phyloP scores from a whole-genome alignment of 345 rosid species.

The Moringa oleifera region DNA sequence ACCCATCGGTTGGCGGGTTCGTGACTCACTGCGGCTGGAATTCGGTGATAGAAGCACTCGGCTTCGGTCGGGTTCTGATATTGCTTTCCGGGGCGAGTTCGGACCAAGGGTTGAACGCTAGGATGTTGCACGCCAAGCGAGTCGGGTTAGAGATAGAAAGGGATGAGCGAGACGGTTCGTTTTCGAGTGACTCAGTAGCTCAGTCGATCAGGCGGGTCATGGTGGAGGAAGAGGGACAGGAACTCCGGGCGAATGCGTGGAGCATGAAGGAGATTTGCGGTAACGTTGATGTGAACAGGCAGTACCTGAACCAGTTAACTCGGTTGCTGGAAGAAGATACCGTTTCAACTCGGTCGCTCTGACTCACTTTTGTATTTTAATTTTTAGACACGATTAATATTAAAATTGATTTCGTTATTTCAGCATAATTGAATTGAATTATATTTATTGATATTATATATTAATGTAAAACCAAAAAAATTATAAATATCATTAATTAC shows the following conservation, averaged over 20 bases:
- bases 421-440: no score
- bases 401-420: no score
- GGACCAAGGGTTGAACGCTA: constrained; percentile 29
- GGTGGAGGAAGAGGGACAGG: constrained; percentile 20
- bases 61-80: constrained; percentile 20
- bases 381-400: no score
- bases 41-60: constrained; percentile 32
- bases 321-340: no score
- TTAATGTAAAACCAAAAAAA: no score
- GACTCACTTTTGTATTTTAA: no score
- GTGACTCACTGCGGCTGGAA: constrained; percentile 42
- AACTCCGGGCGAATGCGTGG: constrained; percentile 11
- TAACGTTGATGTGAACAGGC: no score
- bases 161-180: constrained; percentile 18
- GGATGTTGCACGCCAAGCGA: constrained; percentile 14
- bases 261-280: constrained; percentile 18
- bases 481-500: no score
- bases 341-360: no score
- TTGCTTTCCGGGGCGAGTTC: constrained; percentile 16
- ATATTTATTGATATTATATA: no score
- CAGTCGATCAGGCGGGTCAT: constrained; percentile 18
- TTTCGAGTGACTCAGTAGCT: constrained; percentile 16
- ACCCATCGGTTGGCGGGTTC: constrained; percentile 25
- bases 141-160: constrained; percentile 13
- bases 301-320: no score